Evolutionary conservation across 306 rosid species (phyloP).

Genomic region (Sicyos edulis): DNA sequence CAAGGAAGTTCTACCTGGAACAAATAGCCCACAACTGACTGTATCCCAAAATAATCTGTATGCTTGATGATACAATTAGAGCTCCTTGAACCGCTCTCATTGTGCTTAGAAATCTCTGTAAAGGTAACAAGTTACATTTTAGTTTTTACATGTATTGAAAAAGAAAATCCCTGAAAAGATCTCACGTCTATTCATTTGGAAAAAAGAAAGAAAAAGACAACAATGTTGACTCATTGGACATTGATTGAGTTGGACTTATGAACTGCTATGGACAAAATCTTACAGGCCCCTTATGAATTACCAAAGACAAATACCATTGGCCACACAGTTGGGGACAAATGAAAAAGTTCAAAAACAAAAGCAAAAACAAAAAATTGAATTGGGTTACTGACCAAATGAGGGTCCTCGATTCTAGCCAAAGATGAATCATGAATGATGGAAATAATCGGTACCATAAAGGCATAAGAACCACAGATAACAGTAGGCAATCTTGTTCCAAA

Average conservation of each 20-base stretch:
- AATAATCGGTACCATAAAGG: slow-evolving; percentile 93
- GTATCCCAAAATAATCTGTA: slow-evolving; percentile 88
- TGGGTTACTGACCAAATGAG: slow-evolving; percentile 57
- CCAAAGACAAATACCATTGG: not conserved
- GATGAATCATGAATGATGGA: slow-evolving; percentile 80
- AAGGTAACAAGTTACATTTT: not conserved
- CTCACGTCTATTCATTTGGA: not conserved
- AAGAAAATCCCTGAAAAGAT: not conserved
- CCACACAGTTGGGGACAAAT: slow-evolving; percentile 10
- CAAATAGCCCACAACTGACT: slow-evolving; percentile 98
- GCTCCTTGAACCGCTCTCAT: slow-evolving; percentile 99
- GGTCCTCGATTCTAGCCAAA: slow-evolving; percentile 53
- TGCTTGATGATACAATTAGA: slow-evolving; percentile 76
- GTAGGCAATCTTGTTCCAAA: slow-evolving; percentile 96
- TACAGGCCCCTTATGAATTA: not conserved
- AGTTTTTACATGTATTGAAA: not conserved
- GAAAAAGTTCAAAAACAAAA: not conserved
- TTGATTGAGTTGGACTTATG: slow-evolving; percentile 12
- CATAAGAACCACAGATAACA: slow-evolving; percentile 93
- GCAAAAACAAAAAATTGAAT: not conserved
- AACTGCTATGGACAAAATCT: not conserved
- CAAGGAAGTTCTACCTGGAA: slow-evolving; percentile 53
- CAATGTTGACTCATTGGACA: not conserved
- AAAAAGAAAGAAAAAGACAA: slow-evolving; percentile 16
- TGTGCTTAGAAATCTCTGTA: slow-evolving; percentile 77